These are phyloP conservation scores for Yamadazyma triangularis DNA, from an alignment of 1,139 yeast genomes.

Conservation along the genomic window DNA sequence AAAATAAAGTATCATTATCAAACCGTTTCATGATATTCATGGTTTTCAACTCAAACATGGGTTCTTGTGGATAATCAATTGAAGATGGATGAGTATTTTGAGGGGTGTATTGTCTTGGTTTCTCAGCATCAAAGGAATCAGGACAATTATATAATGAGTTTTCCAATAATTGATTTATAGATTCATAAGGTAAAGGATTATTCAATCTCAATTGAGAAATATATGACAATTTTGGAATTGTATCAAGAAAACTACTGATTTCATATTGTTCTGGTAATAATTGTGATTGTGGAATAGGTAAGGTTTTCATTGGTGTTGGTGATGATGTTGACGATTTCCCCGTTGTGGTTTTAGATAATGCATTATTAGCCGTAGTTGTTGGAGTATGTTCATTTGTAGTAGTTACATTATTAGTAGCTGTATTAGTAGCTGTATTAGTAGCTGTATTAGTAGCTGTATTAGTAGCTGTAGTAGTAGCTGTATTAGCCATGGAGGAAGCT, in stretches of 20 bases:
- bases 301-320: constrained; percentile 12
- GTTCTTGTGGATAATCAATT: constrained; percentile 89
- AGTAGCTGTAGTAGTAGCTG: constrained; percentile 15
- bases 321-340: constrained; percentile 14
- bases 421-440: constrained; percentile 7
- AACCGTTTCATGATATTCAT: constrained; percentile 60
- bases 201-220: constrained; percentile 32
- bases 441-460: constrained; percentile 14
- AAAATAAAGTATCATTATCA: constrained; percentile 85
- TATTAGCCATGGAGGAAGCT: constrained; percentile 9
- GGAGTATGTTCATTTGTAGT: no score
- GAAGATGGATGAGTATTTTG: constrained; percentile 84
- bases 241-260: constrained; percentile 25
- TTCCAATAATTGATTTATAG: constrained; percentile 60
- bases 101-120: constrained; percentile 80
- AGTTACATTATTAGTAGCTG: no score
- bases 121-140: constrained; percentile 86
- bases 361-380: constrained; percentile 3
- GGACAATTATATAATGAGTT: constrained; percentile 84
- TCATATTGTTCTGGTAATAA: constrained; percentile 8
- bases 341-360: constrained; percentile 13
- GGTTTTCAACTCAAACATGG: constrained; percentile 55
- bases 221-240: constrained; percentile 25
- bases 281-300: constrained; percentile 9
- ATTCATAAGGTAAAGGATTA: constrained; percentile 53